A percentile compares a stretch with the other conserved stretches of the same genome.
phyloP scores from a whole-genome alignment of 2,329 filamentous ascomycete species.

The Rhynchosporium secalis region DNA sequence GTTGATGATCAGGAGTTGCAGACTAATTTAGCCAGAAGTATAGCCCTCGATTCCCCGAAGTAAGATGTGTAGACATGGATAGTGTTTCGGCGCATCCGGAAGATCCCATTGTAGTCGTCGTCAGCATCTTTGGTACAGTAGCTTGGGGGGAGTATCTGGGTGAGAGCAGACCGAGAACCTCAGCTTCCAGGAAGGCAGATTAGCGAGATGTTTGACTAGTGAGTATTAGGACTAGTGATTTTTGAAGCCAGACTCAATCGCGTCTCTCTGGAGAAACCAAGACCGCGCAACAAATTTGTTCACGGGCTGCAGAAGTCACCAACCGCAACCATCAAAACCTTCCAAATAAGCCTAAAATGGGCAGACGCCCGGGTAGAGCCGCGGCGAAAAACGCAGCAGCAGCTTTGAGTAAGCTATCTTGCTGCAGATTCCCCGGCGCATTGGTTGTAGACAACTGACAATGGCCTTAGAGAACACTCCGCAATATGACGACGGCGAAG shows the following conservation, averaged over 20 bases:
- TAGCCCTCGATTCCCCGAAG: too few relatives aligned
- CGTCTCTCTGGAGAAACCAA: not conserved
- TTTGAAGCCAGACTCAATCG: slow-evolving; percentile 2
- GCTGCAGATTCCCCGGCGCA: slow-evolving; percentile 25
- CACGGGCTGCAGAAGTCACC: slow-evolving; percentile 4
- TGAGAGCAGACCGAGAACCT: not conserved
- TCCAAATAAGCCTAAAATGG: slow-evolving; percentile 34
- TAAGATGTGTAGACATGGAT: too few relatives aligned
- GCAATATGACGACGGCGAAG: slow-evolving; percentile 47
- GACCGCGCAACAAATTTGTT: not conserved
- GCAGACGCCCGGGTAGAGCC: slow-evolving; percentile 53
- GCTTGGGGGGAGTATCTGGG: not conserved
- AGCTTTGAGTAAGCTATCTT: slow-evolving; percentile 49
- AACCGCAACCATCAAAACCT: slow-evolving; percentile 1
- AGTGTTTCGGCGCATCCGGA: not conserved
- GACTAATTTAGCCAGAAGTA: not conserved
- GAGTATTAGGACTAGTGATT: not conserved
- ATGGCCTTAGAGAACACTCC: slow-evolving; percentile 49
- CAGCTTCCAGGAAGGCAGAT: not conserved
- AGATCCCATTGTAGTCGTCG: not conserved
- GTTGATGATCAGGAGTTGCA: not conserved
- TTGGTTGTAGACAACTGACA: slow-evolving; percentile 16
- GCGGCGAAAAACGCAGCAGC: slow-evolving; percentile 55
- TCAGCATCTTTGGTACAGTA: not conserved
- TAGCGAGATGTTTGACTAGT: not conserved